Percentiles rank a stretch among this genome's conserved stretches.
Conservation (phyloP, 768 basidiomycete genomes). For the Russula sp. region DNA sequence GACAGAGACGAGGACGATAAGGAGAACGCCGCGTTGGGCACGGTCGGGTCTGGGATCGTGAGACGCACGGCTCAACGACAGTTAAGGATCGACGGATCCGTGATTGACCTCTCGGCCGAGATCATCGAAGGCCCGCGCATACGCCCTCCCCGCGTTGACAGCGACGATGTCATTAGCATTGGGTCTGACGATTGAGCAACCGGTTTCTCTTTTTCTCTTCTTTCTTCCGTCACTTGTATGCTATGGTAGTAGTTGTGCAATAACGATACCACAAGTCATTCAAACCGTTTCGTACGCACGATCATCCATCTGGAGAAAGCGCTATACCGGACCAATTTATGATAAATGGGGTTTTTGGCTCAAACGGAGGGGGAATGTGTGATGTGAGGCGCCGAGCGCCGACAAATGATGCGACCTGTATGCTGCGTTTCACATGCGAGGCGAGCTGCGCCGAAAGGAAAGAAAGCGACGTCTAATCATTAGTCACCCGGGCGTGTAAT, state of each 20-base stretch:
- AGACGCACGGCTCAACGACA: constrained; percentile 35
- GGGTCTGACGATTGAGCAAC: constrained; percentile 13
- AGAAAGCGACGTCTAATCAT: constrained; percentile 11
- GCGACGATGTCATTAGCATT: constrained; percentile 20
- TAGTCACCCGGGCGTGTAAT: constrained; percentile 10
- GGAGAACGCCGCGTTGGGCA: constrained; percentile 51
- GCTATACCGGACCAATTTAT: background rate
- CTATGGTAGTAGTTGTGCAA: background rate
- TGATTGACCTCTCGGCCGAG: constrained; percentile 56
- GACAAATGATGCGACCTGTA: background rate
- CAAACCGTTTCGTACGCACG: background rate
- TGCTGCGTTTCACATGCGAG: background rate
- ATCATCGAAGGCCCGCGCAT: background rate
- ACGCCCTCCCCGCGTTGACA: background rate
- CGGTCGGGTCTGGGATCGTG: constrained; percentile 46
- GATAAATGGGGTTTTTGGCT: background rate
- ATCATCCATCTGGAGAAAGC: background rate
- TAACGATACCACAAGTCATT: background rate
- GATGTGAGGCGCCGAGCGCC: background rate
- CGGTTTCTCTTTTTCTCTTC: too few relatives aligned
- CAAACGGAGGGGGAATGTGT: background rate
- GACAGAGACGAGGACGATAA: constrained; percentile 49
- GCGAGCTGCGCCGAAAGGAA: background rate
- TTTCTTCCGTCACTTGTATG: background rate
- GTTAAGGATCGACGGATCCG: constrained; percentile 23